A percentile compares a stretch with the other conserved stretches of the same genome.
Evolutionary conservation across 495 filamentous ascomycete species (phyloP).

Genomic region (Amniculicola lignicola): DNA sequence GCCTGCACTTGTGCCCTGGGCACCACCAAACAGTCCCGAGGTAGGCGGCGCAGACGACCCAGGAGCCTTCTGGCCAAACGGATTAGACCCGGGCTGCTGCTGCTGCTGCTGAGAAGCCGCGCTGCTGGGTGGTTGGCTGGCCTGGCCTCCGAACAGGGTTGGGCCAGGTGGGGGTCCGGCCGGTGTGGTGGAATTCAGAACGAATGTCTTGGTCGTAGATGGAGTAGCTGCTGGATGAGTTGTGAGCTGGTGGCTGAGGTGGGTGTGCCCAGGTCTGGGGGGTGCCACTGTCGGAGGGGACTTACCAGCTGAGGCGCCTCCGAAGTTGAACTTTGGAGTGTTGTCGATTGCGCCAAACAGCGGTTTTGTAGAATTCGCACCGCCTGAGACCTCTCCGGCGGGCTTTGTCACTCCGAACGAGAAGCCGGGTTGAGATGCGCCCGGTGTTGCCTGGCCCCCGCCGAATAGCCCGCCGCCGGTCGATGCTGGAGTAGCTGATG

Average conservation of each 20-base stretch:
- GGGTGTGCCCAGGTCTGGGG: too few relatives aligned
- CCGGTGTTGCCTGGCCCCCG: conserved; percentile 3
- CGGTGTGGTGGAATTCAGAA: conserved; percentile 59
- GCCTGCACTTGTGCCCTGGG: conserved; percentile 14
- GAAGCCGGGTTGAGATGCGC: conserved; percentile 11
- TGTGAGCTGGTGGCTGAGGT: conserved; percentile 11
- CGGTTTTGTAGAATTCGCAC: too few relatives aligned
- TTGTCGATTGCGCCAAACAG: too few relatives aligned
- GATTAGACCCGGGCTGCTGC: conserved; percentile 17
- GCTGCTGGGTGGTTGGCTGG: conserved; percentile 28
- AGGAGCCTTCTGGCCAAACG: conserved; percentile 31
- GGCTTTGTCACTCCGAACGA: conserved; percentile 1
- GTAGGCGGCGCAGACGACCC: conserved; percentile 27
- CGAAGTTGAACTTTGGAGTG: too few relatives aligned
- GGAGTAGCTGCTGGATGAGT: conserved; percentile 32
- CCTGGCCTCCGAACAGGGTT: conserved; percentile 32
- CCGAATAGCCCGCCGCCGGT: conserved; percentile 13
- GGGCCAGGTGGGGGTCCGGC: conserved; percentile 57
- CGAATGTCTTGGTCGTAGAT: conserved; percentile 45
- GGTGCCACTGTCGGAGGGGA: too few relatives aligned
- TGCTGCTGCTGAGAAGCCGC: neutral
- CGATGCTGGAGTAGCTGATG: conserved; percentile 10
- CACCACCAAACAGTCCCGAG: conserved; percentile 46
- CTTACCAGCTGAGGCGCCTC: too few relatives aligned
- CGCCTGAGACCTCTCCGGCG: too few relatives aligned